These are phyloP conservation scores for Oryza australiensis DNA, from an alignment of 176 grass and related monocot species.

Conservation along the genomic window DNA sequence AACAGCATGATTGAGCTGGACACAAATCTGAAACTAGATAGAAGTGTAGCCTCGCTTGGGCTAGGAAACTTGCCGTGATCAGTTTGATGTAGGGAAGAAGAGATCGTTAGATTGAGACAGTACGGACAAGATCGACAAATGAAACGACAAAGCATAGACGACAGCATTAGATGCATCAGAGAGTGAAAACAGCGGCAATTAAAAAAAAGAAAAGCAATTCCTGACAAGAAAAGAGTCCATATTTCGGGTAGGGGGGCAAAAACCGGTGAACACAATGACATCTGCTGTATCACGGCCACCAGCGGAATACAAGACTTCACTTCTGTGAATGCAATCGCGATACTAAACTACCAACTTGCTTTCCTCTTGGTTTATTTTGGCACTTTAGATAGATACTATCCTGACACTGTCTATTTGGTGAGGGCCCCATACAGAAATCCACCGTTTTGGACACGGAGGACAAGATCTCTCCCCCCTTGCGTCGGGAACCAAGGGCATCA, in stretches of 20 bases:
- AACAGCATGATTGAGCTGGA: neutral
- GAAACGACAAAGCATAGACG: neutral
- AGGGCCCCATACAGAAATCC: constrained; percentile 36
- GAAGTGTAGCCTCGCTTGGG: neutral
- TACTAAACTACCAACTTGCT: constrained; percentile 13
- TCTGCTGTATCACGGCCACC: neutral
- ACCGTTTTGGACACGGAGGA: neutral
- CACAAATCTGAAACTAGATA: no score
- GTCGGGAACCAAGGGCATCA: neutral
- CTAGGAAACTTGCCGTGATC: neutral
- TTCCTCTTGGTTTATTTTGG: constrained; percentile 42
- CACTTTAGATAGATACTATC: constrained; percentile 25
- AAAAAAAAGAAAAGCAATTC: neutral
- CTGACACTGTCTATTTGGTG: constrained; percentile 11
- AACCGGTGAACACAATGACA: neutral
- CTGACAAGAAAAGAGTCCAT: neutral
- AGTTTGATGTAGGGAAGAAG: neutral
- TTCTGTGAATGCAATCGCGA: neutral
- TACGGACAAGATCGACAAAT: neutral
- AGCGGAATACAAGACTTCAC: neutral
- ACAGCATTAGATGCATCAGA: neutral
- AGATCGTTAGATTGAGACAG: neutral
- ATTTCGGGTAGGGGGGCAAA: neutral
- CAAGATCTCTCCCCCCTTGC: constrained; percentile 1
- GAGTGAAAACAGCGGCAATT: neutral